These are phyloP conservation scores for Pseudopyricularia cyperi DNA, from an alignment of 2,329 filamentous ascomycete species.

Conservation along the genomic window DNA sequence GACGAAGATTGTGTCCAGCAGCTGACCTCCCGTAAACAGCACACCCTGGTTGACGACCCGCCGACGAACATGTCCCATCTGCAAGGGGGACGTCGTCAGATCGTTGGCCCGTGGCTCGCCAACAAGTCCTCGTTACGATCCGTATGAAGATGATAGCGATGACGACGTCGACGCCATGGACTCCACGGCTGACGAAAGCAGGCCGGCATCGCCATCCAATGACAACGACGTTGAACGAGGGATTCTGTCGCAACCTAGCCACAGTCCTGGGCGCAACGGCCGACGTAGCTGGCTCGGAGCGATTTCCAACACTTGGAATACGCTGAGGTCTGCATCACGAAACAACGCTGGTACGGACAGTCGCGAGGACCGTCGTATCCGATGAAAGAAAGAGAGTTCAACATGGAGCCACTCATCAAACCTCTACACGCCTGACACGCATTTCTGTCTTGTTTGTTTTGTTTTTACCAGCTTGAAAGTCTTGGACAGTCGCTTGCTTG, in stretches of 20 bases:
- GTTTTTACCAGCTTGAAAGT: background rate
- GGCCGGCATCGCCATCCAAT: background rate
- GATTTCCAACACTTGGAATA: background rate
- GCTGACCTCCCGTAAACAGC: slow-evolving; percentile 28
- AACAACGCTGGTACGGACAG: background rate
- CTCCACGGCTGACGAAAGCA: background rate
- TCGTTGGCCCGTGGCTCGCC: slow-evolving; percentile 43
- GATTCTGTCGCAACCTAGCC: background rate
- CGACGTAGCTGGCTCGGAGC: background rate
- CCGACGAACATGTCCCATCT: slow-evolving; percentile 94
- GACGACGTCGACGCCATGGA: slow-evolving; percentile 23
- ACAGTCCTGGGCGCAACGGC: background rate
- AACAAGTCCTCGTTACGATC: slow-evolving; percentile 38
- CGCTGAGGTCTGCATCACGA: background rate
- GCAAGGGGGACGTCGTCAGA: slow-evolving; percentile 88
- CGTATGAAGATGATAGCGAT: slow-evolving; percentile 39
- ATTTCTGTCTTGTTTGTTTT: background rate
- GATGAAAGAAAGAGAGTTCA: background rate
- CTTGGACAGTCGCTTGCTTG: background rate
- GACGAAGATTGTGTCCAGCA: background rate
- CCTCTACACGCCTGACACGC: background rate
- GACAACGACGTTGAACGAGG: slow-evolving; percentile 1
- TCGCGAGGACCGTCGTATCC: background rate
- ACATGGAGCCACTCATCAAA: background rate
- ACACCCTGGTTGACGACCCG: slow-evolving; percentile 95